These are phyloP conservation scores for Pterocarpus santalinus DNA, from an alignment of 306 rosid genomes.

Conservation along the genomic window DNA sequence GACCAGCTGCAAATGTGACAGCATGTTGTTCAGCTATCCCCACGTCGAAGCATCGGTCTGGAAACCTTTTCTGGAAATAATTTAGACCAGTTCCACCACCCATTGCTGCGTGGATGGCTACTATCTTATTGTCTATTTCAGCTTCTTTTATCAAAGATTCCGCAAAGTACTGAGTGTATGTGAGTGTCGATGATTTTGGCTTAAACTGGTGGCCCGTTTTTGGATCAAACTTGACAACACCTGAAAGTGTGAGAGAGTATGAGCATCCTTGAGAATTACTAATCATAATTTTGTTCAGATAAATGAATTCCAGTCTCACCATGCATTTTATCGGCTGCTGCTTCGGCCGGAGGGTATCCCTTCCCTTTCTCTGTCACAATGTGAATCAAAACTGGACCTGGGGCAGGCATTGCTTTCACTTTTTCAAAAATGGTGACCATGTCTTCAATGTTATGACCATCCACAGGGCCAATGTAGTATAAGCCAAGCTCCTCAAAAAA, in stretches of 20 bases:
- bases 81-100: slow-evolving; percentile 95
- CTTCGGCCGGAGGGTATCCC: slow-evolving; percentile 94
- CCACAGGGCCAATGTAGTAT: slow-evolving; percentile 92
- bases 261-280: neutral
- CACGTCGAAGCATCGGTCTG: slow-evolving; percentile 89
- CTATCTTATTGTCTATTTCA: slow-evolving; percentile 73
- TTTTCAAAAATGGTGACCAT: slow-evolving; percentile 70
- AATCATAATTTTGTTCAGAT: neutral
- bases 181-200: slow-evolving; percentile 67
- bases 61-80: slow-evolving; percentile 86
- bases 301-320: slow-evolving; percentile 56
- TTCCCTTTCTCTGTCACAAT: slow-evolving; percentile 92
- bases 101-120: slow-evolving; percentile 98
- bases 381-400: slow-evolving; percentile 92
- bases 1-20: slow-evolving; percentile 95
- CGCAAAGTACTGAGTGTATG: slow-evolving; percentile 86
- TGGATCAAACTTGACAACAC: slow-evolving; percentile 89
- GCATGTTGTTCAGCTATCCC: slow-evolving; percentile 98
- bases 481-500: slow-evolving; percentile 92
- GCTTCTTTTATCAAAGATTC: slow-evolving; percentile 93
- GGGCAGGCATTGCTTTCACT: slow-evolving; percentile 82
- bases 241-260: slow-evolving; percentile 52
- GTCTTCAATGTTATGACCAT: slow-evolving; percentile 82
- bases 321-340: slow-evolving; percentile 87
- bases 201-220: slow-evolving; percentile 84